phyloP scores from a whole-genome alignment of 768 basidiomycete genomes.

The Mycena sanguinolenta region DNA sequence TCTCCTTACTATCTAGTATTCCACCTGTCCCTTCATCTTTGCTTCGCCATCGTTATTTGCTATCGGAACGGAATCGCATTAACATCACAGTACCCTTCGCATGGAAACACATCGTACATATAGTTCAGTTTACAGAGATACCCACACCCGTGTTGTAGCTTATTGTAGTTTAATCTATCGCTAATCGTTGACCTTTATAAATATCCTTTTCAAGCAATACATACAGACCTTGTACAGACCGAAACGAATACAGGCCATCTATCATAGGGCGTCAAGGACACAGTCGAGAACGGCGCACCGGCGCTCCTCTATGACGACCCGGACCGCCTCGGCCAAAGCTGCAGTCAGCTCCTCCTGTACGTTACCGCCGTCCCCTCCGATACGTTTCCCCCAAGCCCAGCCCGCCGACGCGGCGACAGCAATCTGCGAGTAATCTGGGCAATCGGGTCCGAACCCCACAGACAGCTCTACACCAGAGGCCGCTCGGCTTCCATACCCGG shows the following conservation, averaged over 20 bases:
- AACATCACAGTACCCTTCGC: too few relatives aligned
- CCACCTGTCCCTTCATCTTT: too few relatives aligned
- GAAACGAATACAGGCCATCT: background rate
- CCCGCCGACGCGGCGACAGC: conserved; percentile 78
- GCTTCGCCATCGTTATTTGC: too few relatives aligned
- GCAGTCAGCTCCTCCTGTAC: conserved; percentile 46
- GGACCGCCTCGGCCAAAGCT: conserved; percentile 63
- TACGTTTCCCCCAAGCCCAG: conserved; percentile 69
- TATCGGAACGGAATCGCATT: too few relatives aligned
- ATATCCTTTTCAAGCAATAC: too few relatives aligned
- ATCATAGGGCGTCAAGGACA: conserved; percentile 59
- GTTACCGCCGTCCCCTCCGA: conserved; percentile 46
- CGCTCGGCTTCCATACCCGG: conserved; percentile 63
- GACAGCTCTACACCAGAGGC: conserved; percentile 63
- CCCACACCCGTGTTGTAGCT: too few relatives aligned
- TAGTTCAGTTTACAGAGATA: too few relatives aligned
- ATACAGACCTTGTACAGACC: too few relatives aligned
- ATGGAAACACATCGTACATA: too few relatives aligned
- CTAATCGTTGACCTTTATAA: too few relatives aligned
- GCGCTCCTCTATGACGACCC: conserved; percentile 67
- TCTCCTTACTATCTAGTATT: background rate
- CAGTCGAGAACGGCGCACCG: conserved; percentile 79
- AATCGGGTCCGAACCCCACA: conserved; percentile 73
- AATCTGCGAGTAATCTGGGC: conserved; percentile 72
- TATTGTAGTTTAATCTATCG: too few relatives aligned